Conservation (phyloP, 1,139 yeast genomes). For the Kodamaea derodonti region DNA sequence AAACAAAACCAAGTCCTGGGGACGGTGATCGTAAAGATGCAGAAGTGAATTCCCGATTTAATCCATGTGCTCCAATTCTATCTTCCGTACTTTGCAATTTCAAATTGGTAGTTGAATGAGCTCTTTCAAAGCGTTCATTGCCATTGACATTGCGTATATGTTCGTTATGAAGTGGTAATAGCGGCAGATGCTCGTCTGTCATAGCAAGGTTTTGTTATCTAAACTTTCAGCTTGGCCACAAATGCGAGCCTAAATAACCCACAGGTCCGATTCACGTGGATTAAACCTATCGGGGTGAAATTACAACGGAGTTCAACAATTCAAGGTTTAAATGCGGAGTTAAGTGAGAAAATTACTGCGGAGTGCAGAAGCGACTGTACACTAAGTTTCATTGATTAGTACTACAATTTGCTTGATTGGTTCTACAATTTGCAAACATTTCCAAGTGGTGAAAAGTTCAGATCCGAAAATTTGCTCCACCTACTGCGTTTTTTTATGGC, state of each 20-base stretch:
- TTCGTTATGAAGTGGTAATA: constrained; percentile 2
- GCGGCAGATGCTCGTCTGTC: constrained; percentile 3
- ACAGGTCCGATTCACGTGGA: neutral
- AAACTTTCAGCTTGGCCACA: neutral
- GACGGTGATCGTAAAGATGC: neutral
- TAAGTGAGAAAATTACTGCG: no score
- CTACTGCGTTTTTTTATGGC: no score
- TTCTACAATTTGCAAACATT: no score
- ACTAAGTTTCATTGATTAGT: no score
- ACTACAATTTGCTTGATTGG: no score
- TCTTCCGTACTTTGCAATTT: constrained; percentile 2
- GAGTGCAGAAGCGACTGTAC: no score
- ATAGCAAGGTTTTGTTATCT: neutral
- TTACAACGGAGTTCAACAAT: no score
- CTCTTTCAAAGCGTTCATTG: constrained; percentile 1
- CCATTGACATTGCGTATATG: neutral
- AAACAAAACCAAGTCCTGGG: neutral
- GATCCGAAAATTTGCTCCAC: no score
- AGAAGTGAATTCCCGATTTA: neutral
- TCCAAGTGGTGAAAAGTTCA: no score
- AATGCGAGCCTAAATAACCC: neutral
- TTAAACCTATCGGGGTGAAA: no score
- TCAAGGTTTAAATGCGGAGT: no score
- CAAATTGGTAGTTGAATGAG: constrained; percentile 5
- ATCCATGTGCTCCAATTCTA: neutral